phyloP scores from a whole-genome alignment of 2,329 filamentous ascomycete genomes.

The Beauveria caledonica region DNA sequence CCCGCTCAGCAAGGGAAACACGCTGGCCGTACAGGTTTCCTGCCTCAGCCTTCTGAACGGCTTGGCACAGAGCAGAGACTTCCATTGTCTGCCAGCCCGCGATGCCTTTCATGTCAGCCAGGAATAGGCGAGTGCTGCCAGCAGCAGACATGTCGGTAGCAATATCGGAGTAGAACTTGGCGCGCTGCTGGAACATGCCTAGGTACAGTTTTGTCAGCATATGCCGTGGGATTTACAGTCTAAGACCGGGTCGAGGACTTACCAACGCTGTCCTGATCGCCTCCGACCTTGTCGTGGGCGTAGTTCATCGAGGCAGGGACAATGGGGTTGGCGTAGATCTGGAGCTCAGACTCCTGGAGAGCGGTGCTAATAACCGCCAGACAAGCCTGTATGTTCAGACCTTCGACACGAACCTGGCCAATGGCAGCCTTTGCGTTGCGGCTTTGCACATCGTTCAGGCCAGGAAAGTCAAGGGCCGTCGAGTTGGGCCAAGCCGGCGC shows the following conservation, averaged over 20 bases:
- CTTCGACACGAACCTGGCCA: background rate
- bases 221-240: too few relatives aligned
- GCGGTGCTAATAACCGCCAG: constrained; percentile 5
- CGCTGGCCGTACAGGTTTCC: constrained; percentile 10
- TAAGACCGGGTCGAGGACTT: background rate
- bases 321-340: constrained; percentile 5
- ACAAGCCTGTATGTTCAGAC: constrained; percentile 1
- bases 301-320: constrained; percentile 7
- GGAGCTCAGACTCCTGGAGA: constrained; percentile 2
- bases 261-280: constrained; percentile 9
- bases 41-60: constrained; percentile 4
- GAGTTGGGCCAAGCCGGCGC: background rate
- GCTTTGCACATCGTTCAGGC: constrained; percentile 1
- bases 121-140: constrained; percentile 4
- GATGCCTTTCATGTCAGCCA: constrained; percentile 2
- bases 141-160: background rate
- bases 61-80: background rate
- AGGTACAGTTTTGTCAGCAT: background rate
- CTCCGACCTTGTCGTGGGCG: constrained; percentile 4
- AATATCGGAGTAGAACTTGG: background rate
- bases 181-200: constrained; percentile 10
- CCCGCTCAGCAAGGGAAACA: constrained; percentile 1
- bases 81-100: constrained; percentile 6
- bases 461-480: background rate
- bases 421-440: constrained; percentile 5